Percentiles rank a stretch among this genome's conserved stretches.
phyloP scores from a whole-genome alignment of 345 rosid genomes.

The Populus pruinosa region DNA sequence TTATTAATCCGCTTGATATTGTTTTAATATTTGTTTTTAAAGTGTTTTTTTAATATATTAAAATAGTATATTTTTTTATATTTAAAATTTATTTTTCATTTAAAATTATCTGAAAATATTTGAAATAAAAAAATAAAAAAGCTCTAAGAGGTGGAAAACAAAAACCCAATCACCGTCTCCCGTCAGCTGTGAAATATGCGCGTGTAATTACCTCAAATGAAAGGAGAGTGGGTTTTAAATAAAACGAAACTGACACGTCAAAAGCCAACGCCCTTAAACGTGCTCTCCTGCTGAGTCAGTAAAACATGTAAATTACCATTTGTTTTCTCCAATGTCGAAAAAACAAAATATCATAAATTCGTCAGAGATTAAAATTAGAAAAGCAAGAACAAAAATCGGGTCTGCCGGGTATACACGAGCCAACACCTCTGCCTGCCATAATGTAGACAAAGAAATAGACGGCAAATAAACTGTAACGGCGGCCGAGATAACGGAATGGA shows the following conservation, averaged over 20 bases:
- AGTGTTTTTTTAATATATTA: too few relatives aligned
- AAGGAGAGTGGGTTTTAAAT: background rate
- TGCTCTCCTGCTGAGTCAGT: background rate
- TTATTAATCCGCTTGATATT: too few relatives aligned
- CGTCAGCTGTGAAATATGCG: background rate
- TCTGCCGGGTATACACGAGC: slow-evolving; percentile 35
- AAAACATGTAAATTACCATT: slow-evolving; percentile 4
- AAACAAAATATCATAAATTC: slow-evolving; percentile 1
- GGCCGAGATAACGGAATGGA: slow-evolving; percentile 6
- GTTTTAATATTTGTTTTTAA: too few relatives aligned
- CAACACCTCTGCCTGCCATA: slow-evolving; percentile 41
- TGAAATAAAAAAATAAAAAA: too few relatives aligned
- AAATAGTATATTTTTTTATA: too few relatives aligned
- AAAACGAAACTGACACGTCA: background rate
- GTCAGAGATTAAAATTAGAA: background rate
- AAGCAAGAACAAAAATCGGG: slow-evolving; percentile 2
- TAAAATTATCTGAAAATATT: too few relatives aligned
- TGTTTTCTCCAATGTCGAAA: background rate
- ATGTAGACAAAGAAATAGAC: slow-evolving; percentile 33
- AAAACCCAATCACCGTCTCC: background rate
- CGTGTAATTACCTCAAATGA: background rate
- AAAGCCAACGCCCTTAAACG: slow-evolving; percentile 1
- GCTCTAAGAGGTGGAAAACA: background rate
- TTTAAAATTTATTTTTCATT: too few relatives aligned
- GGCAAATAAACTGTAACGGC: slow-evolving; percentile 12